Evolutionary conservation across 192 early-diverging fungal genomes (phyloP), one percentile per base, ranked within the genome.

Genomic region (Rhizophagus sp.): DNA sequence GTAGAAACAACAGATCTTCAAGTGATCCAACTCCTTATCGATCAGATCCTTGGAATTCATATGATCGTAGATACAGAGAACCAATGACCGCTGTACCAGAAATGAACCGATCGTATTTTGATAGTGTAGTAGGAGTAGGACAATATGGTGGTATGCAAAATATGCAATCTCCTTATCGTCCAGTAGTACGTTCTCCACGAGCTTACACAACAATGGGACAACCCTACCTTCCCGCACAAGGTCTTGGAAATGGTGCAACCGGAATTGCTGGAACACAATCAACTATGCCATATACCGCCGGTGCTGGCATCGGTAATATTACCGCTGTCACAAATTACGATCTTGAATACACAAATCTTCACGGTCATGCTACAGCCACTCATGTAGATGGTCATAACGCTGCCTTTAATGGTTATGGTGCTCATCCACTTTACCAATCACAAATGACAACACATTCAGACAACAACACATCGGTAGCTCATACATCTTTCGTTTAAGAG

Each of bases 291-390:
- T 78, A 78, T 68, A 44, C 76, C 25, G 76, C 34, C 34, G 34
- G 76, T 78, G 76, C 76, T 25, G 64, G 76, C 65, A 78, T 78
- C 65, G 62, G 76, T 17, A 78, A 78, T 68, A 12, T 78, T 41
- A 27, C 76, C 11, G 64, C 65, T 34, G 64, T 67, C 47, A 50
- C 76, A 49, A 78, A 78, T 52, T 78, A 78, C 34, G 76, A 78
- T 36, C 27, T 78, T 27, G 57, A 78, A 3, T 30, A 78, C 30
- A 65, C 76, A 8, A 69, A 68, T 27, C 33, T 78, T 64, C 76
- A 78, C 61, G n/a, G 62, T 78, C 62, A 62, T 44, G 49, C 34
- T 4, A 44, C 76, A n/a, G 44, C 62, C 10, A 30, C 57, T 76
- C 76, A 77, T 13, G 76, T 77, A 15, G 76, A 78, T 12, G 30